Conservation (phyloP, 805 yeast species). For the Teunomyces panamensis region DNA sequence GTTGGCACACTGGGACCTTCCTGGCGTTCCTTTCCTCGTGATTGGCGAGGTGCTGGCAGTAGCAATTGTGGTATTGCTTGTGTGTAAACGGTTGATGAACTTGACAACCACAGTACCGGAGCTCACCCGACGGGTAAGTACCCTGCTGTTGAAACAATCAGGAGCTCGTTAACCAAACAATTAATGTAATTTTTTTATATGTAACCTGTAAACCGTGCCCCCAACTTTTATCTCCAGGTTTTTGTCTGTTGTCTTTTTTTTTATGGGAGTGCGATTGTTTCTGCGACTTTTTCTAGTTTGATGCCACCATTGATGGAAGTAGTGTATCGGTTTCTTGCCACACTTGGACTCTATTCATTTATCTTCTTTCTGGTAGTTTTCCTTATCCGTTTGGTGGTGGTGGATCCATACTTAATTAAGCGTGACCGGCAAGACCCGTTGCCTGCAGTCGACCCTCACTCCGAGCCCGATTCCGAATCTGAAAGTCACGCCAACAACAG, state of each 20-base stretch:
- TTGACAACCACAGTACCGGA: not conserved
- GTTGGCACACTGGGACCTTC: constrained; percentile 23
- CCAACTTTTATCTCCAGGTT: not conserved
- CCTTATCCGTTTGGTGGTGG: not conserved
- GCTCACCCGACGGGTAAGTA: not conserved
- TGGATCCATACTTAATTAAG: not conserved
- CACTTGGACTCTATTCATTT: not conserved
- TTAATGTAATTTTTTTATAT: not conserved
- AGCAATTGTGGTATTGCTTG: not conserved
- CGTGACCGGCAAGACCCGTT: not conserved
- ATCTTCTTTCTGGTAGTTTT: not conserved
- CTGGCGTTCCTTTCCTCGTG: constrained; percentile 27
- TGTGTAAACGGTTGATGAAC: constrained; percentile 1
- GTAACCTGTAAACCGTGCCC: too few relatives aligned
- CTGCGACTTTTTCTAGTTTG: not conserved
- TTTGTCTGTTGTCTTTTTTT: not conserved
- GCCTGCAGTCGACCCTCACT: not conserved
- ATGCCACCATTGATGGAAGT: not conserved
- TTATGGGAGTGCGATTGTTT: not conserved
- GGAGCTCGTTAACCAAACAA: too few relatives aligned
- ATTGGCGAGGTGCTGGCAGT: not conserved
- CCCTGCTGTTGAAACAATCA: not conserved
- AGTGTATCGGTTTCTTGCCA: not conserved
- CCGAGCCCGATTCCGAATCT: constrained; percentile 3
- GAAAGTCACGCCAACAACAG: too few relatives aligned